Evolutionary conservation across 345 rosid genomes (phyloP), one percentile per base, ranked within the genome.

Genomic region (Hirschfeldia incana): DNA sequence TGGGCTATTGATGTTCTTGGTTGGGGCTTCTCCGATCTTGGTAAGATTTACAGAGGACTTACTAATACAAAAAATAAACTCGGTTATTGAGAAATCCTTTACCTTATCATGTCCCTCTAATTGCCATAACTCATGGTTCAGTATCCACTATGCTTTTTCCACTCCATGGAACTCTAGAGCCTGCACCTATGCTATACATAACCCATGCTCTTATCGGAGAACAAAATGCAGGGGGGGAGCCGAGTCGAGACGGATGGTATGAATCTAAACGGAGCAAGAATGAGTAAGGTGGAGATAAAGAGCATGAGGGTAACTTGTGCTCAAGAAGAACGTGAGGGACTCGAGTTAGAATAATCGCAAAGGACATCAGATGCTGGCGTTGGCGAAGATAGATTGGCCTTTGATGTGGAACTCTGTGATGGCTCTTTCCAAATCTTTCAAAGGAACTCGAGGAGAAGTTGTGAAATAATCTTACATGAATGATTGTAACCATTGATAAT

Each of bases 1-100:
- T 93, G 97, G 98, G 98, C 98, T 34, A 58, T 93, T 64, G 98
- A 93, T 83, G 84, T 93, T 83, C 98, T 93, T 29, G 98, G 98
- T 26, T 93, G 92, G 95, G 98, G 97, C 26, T 93, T 93, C 85
- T 93, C 93, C 10, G 92, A 91, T 80, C 85, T 91, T 84, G 85
- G 98, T 93, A 72, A 61, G 58, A 21, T 58, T 26, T 58, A 26
- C 30, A 58, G 7, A 4, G n/a, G 34, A 5, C 13, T 33, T 63
- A 30, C 28, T 51, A 51, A 69, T 61, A 69, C 13, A 44, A 11
- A 58, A 39, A 12, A 12, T 32, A 42, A 32, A 13, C 21, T 13
- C 42, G 10, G 7, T 64, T 77, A 33, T 69, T 49, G 44, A 51
- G 10, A 44, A 58, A 27, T 28, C 1, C 53, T 63, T 34, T 73